These are phyloP conservation scores for Talaromyces trachyspermus DNA, from an alignment of 495 filamentous ascomycete species.

Conservation along the genomic window DNA sequence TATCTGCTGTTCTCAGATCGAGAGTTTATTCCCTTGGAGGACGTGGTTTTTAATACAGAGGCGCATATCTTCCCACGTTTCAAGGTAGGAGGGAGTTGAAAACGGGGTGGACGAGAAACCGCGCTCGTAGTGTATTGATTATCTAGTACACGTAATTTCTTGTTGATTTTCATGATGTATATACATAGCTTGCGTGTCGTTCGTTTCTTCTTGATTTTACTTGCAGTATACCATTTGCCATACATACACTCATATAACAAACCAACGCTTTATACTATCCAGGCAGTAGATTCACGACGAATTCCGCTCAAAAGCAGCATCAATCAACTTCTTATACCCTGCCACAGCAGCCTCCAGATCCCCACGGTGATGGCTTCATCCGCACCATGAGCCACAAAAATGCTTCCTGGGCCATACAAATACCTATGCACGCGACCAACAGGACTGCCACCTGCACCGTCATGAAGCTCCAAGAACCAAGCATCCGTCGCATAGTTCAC, in stretches of 20 bases:
- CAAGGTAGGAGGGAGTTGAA: constrained; percentile 67
- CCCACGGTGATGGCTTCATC: constrained; percentile 68
- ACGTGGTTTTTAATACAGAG: constrained; percentile 92
- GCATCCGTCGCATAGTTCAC: constrained; percentile 95
- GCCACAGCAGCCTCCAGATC: constrained; percentile 63
- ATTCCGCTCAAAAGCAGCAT: constrained; percentile 46
- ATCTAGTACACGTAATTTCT: too few relatives aligned
- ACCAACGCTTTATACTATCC: not conserved
- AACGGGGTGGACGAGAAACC: constrained; percentile 84
- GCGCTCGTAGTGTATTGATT: constrained; percentile 23
- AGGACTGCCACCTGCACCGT: constrained; percentile 8
- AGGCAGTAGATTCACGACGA: too few relatives aligned
- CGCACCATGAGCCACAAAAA: constrained; percentile 81
- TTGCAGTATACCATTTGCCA: not conserved
- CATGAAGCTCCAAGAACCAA: constrained; percentile 53
- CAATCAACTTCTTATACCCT: constrained; percentile 64
- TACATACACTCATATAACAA: not conserved
- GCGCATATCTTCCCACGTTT: constrained; percentile 88
- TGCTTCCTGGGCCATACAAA: constrained; percentile 82
- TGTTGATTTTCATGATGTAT: too few relatives aligned
- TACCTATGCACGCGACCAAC: constrained; percentile 59
- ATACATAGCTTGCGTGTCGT: constrained; percentile 1
- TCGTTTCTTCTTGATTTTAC: not conserved
- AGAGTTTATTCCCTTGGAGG: constrained; percentile 74
- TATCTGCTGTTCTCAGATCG: constrained; percentile 87